Percentiles rank a stretch among this genome's conserved stretches.
Conservation (phyloP, 257 asterid species). For the Avicennia marina region DNA sequence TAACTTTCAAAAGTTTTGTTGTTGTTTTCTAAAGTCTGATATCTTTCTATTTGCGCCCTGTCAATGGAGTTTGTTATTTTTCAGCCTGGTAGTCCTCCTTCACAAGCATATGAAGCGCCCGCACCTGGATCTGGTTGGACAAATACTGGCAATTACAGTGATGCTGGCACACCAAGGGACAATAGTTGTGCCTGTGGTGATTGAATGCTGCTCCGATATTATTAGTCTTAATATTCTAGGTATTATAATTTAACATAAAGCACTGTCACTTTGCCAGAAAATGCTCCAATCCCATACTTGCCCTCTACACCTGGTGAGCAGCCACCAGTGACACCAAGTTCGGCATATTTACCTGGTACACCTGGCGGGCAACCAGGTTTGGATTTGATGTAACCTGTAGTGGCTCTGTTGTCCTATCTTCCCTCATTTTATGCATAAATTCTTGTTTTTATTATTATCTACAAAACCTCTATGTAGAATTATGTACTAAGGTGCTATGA, state of each 20-base stretch:
- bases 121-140: slow-evolving; percentile 96
- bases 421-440: neutral
- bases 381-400: slow-evolving; percentile 95
- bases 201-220: neutral
- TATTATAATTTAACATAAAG: neutral
- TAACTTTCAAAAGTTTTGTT: slow-evolving; percentile 14
- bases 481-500: neutral
- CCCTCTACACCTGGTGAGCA: slow-evolving; percentile 98
- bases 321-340: slow-evolving; percentile 96
- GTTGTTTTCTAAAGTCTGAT: neutral
- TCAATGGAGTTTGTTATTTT: slow-evolving; percentile 10
- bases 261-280: slow-evolving; percentile 39
- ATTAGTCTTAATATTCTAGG: neutral
- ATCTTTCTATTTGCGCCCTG: neutral
- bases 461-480: neutral
- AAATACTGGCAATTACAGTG: slow-evolving; percentile 54
- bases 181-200: slow-evolving; percentile 76
- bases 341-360: slow-evolving; percentile 94
- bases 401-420: slow-evolving; percentile 52
- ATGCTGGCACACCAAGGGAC: slow-evolving; percentile 88
- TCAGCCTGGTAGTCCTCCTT: slow-evolving; percentile 88
- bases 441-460: too few relatives aligned
- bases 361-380: slow-evolving; percentile 99
- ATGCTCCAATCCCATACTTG: slow-evolving; percentile 98
- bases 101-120: slow-evolving; percentile 93